Evolutionary conservation across 257 asterid genomes (phyloP), one percentile per base, ranked within the genome.

Genomic region (Rauvolfia tetraphylla): DNA sequence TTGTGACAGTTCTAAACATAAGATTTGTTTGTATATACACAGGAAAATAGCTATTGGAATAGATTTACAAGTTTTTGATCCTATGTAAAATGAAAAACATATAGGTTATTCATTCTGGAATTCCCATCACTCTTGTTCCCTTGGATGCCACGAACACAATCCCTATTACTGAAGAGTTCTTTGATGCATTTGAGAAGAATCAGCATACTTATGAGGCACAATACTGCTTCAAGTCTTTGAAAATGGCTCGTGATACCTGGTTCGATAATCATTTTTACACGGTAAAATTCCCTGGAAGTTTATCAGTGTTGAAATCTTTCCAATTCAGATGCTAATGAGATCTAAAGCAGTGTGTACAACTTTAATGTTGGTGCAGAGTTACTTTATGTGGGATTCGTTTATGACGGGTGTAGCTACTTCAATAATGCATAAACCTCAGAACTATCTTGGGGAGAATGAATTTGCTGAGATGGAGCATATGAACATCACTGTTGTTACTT

Each of bases 111-210:
- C 94, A 93, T 78, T 93, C 98, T 1, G 96, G 97, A 20, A 87
- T 92, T 70, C 97, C 97, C 0, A 68, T 90, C 46, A 93, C 96
- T 80, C 87, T 93, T 29, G 93, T 93, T 79, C 97, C 98, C 48
- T 83, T 93, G 72, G 98, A 93, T 85, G 97, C 98, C 69, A 90
- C 97, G 34, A 88, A 93, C 88, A 92, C 97, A 39, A 92, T 93
- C 36, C 96, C 95, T 0, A 88, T 93, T 70, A 78, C 93, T 11
- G 7, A 66, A 4, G 73, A 82, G 4, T 90, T 92, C 75, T 89
- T 86, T 48, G 78, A 82, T 61, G 83, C 79, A 17, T 87, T 90
- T 74, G 93, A 92, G 83, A 83, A 86, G 88, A 90, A 89, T 78
- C 98, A 90, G 81, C 84, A 62, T 3, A 93, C 97, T 61, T 86